Conservation (phyloP, 192 early-diverging fungal genomes). For the Phlyctochytrium planicorne region DNA sequence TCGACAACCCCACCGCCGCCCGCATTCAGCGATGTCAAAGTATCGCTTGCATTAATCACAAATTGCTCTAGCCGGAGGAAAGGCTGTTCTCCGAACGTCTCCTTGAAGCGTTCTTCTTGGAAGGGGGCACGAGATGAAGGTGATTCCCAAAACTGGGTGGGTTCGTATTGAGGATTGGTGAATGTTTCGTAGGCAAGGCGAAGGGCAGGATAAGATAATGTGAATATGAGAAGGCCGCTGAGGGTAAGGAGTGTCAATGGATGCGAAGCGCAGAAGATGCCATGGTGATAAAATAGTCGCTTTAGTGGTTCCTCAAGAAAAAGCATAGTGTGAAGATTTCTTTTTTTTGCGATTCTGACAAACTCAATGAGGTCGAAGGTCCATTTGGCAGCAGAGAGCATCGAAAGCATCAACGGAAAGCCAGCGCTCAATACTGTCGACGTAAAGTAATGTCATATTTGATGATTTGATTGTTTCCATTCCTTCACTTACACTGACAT, state of each 20-base stretch:
- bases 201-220: conserved; percentile 55
- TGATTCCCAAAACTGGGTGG: conserved; percentile 40
- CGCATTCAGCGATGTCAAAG: not conserved
- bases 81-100: conserved; percentile 27
- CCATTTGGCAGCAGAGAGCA: too few relatives aligned
- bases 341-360: too few relatives aligned
- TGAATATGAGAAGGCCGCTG: conserved; percentile 53
- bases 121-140: conserved; percentile 34
- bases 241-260: conserved; percentile 54
- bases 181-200: conserved; percentile 30
- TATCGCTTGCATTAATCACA: conserved; percentile 33
- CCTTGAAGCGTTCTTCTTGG: conserved; percentile 20
- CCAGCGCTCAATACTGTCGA: too few relatives aligned
- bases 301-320: too few relatives aligned
- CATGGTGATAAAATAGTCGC: conserved; percentile 58
- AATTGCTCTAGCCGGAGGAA: conserved; percentile 39
- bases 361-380: too few relatives aligned
- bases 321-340: too few relatives aligned
- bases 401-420: too few relatives aligned
- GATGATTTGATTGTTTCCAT: too few relatives aligned
- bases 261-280: conserved; percentile 63
- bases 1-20: conserved; percentile 5
- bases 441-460: too few relatives aligned
- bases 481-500: too few relatives aligned
- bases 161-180: conserved; percentile 16